Evolutionary conservation across 2,329 filamentous ascomycete genomes (phyloP).

Genomic region (Sordariomycetes sp.): DNA sequence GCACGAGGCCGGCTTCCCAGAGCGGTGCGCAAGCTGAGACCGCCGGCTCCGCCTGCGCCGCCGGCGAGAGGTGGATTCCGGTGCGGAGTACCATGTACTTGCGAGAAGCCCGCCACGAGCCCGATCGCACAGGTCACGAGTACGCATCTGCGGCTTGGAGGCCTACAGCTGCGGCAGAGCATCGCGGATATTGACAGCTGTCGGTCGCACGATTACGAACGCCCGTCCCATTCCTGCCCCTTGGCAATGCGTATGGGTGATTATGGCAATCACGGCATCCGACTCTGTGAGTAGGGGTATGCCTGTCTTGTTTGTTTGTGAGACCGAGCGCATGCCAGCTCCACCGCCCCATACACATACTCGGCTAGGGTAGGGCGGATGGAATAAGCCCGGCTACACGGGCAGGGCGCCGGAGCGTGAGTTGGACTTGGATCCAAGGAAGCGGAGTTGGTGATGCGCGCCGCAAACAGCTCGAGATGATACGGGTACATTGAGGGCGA

Average conservation of each 20-base stretch:
- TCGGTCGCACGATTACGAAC: neutral
- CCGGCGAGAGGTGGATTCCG: neutral
- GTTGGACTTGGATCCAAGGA: too few relatives aligned
- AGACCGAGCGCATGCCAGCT: too few relatives aligned
- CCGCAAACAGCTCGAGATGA: too few relatives aligned
- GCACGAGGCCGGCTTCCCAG: neutral
- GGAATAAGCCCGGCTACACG: too few relatives aligned
- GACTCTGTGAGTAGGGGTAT: too few relatives aligned
- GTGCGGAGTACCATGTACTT: neutral
- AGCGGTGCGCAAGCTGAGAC: neutral
- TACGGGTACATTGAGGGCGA: too few relatives aligned
- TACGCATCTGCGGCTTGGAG: neutral
- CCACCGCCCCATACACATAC: too few relatives aligned
- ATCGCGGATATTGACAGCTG: neutral
- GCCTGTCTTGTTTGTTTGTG: too few relatives aligned
- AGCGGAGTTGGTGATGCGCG: too few relatives aligned
- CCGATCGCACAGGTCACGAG: neutral
- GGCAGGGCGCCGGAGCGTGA: too few relatives aligned
- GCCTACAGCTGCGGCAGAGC: neutral
- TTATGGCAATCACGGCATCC: too few relatives aligned
- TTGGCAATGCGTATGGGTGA: neutral
- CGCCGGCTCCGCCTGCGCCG: neutral
- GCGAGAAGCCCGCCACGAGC: neutral
- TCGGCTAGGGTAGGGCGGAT: too few relatives aligned
- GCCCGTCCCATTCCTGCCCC: neutral